These are phyloP conservation scores for Phytophthora sp. DNA, from an alignment of 352 stramenopile genomes.

Conservation along the genomic window DNA sequence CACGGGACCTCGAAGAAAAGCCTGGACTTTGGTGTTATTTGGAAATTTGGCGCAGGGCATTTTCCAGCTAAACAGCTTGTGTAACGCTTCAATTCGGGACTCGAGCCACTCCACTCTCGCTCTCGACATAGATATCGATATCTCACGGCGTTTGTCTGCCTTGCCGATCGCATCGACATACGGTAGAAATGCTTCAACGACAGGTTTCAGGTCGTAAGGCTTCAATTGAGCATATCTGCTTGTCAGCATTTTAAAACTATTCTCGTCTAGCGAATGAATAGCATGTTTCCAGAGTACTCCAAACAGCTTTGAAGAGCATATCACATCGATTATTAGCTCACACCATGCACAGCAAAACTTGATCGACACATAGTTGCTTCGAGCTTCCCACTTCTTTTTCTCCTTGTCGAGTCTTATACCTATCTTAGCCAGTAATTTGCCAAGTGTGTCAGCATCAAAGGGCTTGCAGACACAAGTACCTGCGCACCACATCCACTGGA, in stretches of 20 bases:
- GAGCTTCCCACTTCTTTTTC: neutral
- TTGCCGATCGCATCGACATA: no score
- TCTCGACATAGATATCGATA: neutral
- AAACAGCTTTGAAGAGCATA: neutral
- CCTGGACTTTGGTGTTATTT: neutral
- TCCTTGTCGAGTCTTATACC: neutral
- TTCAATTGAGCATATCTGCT: no score
- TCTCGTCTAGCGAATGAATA: neutral
- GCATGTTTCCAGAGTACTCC: neutral
- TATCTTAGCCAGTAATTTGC: neutral
- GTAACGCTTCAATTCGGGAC: neutral
- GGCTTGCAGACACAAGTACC: neutral
- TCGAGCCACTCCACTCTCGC: neutral
- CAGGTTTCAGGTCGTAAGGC: no score
- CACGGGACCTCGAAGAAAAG: neutral
- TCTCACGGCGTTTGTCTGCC: neutral
- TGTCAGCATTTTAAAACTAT: neutral
- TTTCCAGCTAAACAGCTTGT: neutral
- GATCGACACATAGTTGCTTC: neutral
- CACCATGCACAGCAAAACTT: neutral
- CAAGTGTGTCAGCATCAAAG: neutral
- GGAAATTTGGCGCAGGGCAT: neutral
- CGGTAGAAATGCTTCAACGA: neutral
- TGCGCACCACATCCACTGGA: neutral
- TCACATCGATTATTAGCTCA: neutral